Conservation (phyloP, 306 rosid genomes). For the Cyamopsis tetragonoloba region DNA sequence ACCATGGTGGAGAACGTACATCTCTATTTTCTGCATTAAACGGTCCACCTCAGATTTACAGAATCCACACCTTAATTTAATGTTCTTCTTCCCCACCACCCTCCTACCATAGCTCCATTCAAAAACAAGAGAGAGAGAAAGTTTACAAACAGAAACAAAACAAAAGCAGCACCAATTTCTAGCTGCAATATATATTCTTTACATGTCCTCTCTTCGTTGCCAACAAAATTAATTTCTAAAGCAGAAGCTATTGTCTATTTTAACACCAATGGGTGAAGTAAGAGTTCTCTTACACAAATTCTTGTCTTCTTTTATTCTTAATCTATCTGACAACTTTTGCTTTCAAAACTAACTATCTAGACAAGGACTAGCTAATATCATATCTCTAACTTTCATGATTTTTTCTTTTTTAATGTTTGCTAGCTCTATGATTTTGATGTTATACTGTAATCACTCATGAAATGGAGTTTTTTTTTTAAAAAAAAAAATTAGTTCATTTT, state of each 20-base stretch:
- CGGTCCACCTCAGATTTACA: conserved; percentile 55
- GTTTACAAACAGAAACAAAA: not conserved
- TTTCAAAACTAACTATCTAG: not conserved
- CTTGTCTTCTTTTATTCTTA: not conserved
- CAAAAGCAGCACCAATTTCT: conserved; percentile 7
- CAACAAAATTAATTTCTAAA: conserved; percentile 12
- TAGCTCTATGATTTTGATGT: not conserved
- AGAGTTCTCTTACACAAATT: conserved; percentile 25
- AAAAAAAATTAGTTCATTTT: not conserved
- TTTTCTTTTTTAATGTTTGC: not conserved
- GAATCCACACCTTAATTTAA: conserved; percentile 45
- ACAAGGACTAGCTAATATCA: not conserved
- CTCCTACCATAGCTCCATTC: not conserved
- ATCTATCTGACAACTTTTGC: not conserved
- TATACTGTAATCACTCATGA: not conserved
- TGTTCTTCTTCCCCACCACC: conserved; percentile 22
- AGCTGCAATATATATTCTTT: conserved; percentile 5
- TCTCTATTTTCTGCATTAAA: conserved; percentile 39
- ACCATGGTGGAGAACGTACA: conserved; percentile 14
- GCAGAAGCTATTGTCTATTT: conserved; percentile 21
- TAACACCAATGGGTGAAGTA: conserved; percentile 69
- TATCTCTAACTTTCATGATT: not conserved
- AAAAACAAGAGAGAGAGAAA: conserved; percentile 1
- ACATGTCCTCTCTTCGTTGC: too few relatives aligned
- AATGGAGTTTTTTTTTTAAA: not conserved